A percentile compares a stretch with the other conserved stretches of the same genome.
These are phyloP conservation scores for Xylariaceae sp. DNA, from an alignment of 2,329 filamentous ascomycete genomes.

Conservation along the genomic window DNA sequence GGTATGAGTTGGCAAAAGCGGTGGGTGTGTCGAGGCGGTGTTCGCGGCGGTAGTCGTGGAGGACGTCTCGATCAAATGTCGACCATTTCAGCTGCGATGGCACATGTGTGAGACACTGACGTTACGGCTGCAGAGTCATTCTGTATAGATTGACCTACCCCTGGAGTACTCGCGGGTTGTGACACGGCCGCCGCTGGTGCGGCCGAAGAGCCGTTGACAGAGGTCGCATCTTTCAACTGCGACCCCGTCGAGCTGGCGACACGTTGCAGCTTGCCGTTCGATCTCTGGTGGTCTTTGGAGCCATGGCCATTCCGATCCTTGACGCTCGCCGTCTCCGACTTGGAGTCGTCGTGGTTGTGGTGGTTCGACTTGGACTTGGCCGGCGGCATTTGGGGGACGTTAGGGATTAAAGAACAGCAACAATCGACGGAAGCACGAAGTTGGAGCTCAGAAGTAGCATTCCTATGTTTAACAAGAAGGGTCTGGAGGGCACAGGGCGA, in stretches of 20 bases:
- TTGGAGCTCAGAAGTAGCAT: constrained; percentile 13
- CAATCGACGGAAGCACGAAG: constrained; percentile 6
- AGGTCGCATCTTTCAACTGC: constrained; percentile 36
- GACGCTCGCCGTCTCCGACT: constrained; percentile 26
- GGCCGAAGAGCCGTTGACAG: constrained; percentile 23
- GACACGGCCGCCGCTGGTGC: constrained; percentile 11
- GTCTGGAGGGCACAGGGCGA: too few relatives aligned
- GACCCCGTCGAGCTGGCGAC: constrained; percentile 45
- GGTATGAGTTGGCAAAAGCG: constrained; percentile 58
- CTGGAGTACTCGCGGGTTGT: constrained; percentile 18
- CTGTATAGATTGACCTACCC: constrained; percentile 20
- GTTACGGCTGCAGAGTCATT: constrained; percentile 1
- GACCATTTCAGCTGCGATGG: constrained; percentile 53
- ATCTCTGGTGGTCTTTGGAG: constrained; percentile 25
- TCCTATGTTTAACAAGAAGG: constrained; percentile 9
- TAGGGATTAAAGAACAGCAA: constrained; percentile 19
- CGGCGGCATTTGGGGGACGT: constrained; percentile 16
- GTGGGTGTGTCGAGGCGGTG: constrained; percentile 65
- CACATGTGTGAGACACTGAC: constrained; percentile 5
- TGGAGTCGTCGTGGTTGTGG: constrained; percentile 27
- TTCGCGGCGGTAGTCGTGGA: constrained; percentile 69
- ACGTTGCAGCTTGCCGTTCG: constrained; percentile 48
- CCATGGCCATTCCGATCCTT: constrained; percentile 25
- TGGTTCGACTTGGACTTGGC: constrained; percentile 26
- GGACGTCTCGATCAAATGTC: constrained; percentile 56